Percentiles rank a stretch among this genome's conserved stretches.
Evolutionary conservation across 306 rosid genomes (phyloP).

Genomic region (Gastrolobium bilobum): DNA sequence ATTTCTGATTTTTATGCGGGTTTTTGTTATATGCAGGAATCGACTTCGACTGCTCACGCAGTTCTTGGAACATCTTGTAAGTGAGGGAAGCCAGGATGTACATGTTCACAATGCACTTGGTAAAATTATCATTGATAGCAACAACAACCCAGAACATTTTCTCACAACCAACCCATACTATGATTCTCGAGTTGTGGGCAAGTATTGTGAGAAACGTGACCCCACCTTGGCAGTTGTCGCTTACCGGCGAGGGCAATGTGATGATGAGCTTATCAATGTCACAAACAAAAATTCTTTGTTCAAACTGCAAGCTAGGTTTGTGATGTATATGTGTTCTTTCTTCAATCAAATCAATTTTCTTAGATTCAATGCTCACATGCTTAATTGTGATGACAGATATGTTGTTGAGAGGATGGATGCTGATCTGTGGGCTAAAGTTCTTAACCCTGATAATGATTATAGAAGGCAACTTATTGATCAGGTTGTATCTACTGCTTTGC

Average conservation of each 20-base stretch:
- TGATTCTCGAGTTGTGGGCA: conserved; percentile 99
- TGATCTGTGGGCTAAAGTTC: conserved; percentile 96
- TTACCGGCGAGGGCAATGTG: conserved; percentile 97
- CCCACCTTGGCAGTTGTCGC: conserved; percentile 99
- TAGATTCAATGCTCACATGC: conserved; percentile 43
- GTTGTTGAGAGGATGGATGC: conserved; percentile 99
- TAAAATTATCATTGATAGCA: conserved; percentile 97
- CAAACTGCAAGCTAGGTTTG: conserved; percentile 98
- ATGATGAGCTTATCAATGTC: conserved; percentile 93
- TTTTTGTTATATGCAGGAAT: conserved; percentile 64
- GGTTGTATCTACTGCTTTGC: conserved; percentile 99
- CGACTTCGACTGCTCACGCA: conserved; percentile 96
- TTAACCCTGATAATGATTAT: conserved; percentile 85
- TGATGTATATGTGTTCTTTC: conserved; percentile 44
- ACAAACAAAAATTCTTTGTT: conserved; percentile 95
- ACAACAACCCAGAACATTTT: conserved; percentile 98
- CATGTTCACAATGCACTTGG: conserved; percentile 99
- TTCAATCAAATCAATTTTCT: conserved; percentile 14
- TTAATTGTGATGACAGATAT: conserved; percentile 69
- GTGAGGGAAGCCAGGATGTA: conserved; percentile 99
- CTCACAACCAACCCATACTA: conserved; percentile 98
- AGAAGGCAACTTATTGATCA: conserved; percentile 99
- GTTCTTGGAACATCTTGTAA: conserved; percentile 98
- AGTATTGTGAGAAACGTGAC: conserved; percentile 99
- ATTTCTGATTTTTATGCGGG: conserved; percentile 35